These are phyloP conservation scores for Chrysanthemum lavandulifolium DNA, from an alignment of 129 eudicot genomes.

Conservation along the genomic window DNA sequence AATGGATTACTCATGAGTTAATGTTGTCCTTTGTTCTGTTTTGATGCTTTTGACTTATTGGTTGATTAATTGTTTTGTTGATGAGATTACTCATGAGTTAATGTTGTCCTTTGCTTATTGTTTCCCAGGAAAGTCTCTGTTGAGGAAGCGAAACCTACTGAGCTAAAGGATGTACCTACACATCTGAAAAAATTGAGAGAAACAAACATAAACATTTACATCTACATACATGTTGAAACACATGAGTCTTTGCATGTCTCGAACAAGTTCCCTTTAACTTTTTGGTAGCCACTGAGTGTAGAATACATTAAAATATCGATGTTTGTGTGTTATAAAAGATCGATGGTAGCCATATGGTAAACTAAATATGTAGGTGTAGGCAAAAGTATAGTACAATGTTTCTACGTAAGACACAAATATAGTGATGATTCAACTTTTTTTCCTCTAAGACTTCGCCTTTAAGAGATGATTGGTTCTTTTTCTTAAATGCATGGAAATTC, in stretches of 20 bases:
- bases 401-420: too few species aligned
- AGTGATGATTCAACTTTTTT: too few species aligned
- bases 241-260: background rate
- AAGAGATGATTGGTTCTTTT: too few species aligned
- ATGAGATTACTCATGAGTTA: conserved; percentile 1
- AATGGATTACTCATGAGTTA: too few species aligned
- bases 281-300: background rate
- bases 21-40: background rate
- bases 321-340: background rate
- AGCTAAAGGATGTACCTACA: conserved; percentile 51
- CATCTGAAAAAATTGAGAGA: background rate
- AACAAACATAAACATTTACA: background rate
- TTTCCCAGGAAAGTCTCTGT: conserved; percentile 59
- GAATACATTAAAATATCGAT: background rate
- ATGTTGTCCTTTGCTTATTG: conserved; percentile 17
- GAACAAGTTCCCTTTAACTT: background rate
- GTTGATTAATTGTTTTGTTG: background rate
- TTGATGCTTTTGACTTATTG: conserved; percentile 1
- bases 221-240: background rate
- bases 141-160: conserved; percentile 63
- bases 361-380: too few species aligned
- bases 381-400: too few species aligned
- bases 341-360: too few species aligned
- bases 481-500: too few species aligned
- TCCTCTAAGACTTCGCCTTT: too few species aligned